Evolutionary conservation across 2,329 filamentous ascomycete species (phyloP).

Genomic region (Teratosphaeriaceae sp.): DNA sequence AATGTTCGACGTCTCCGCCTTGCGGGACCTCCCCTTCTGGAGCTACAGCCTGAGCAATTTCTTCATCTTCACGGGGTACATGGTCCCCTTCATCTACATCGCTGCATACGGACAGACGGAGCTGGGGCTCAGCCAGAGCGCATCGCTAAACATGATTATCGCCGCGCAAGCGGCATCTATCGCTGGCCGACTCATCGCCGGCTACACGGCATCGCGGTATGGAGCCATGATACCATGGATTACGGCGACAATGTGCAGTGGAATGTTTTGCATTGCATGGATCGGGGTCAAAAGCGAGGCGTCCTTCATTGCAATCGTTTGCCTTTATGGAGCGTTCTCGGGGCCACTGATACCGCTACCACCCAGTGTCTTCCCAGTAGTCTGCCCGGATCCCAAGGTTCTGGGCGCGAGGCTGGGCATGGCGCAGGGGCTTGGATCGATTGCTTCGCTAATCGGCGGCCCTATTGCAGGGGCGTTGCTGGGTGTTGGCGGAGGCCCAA

Average conservation of each 20-base stretch:
- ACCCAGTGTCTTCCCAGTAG: conserved; percentile 35
- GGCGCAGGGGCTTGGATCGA: conserved; percentile 38
- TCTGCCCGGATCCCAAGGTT: conserved; percentile 42
- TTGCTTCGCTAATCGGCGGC: conserved; percentile 39
- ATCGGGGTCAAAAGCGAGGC: conserved; percentile 38
- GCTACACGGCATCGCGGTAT: conserved; percentile 43
- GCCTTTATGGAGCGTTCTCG: conserved; percentile 39
- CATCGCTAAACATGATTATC: conserved; percentile 49
- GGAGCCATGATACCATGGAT: conserved; percentile 51
- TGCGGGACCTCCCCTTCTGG: conserved; percentile 35
- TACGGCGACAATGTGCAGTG: conserved; percentile 40
- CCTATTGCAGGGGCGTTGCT: conserved; percentile 41
- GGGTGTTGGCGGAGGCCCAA: conserved; percentile 10
- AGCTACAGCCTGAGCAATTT: conserved; percentile 28
- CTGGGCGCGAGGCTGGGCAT: conserved; percentile 43
- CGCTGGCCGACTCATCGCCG: conserved; percentile 45
- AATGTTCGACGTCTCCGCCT: conserved; percentile 34
- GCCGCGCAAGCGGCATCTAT: conserved; percentile 53
- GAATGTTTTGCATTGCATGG: conserved; percentile 51
- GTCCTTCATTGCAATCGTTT: conserved; percentile 37
- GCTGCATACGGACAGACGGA: conserved; percentile 30
- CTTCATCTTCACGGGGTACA: conserved; percentile 28
- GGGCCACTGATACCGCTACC: conserved; percentile 42
- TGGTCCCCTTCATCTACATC: conserved; percentile 39
- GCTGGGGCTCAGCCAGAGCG: conserved; percentile 38